Base-by-base conservation (phyloP, 352 stramenopile species). In the Phytophthora brassicae region DNA sequence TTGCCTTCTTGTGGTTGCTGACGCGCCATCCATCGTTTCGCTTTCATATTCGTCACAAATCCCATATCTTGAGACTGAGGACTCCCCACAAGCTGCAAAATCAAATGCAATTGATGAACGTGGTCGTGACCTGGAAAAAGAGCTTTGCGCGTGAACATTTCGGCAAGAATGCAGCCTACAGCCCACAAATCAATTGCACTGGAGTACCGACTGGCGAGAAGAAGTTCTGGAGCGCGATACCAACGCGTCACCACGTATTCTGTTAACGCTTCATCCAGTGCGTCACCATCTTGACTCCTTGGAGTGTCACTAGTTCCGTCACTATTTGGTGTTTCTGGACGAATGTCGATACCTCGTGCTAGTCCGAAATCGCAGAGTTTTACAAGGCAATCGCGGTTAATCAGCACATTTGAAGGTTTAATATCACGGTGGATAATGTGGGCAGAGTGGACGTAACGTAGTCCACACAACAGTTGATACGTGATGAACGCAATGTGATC, bases 131-230 rank as follows among this genome's bases (percentile, higher is more conserved):
- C 86, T 0, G 86, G 86, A 33, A 94, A 94, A 0, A 94, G 61
- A 29, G 86, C 77, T 56, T 84, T 91, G 24, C 86, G 79, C 1
- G 75, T 88, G 48, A 99, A 96, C 63, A 99, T 92, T 74, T 99
- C 98, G 11, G 93, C 97, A 56, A 99, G 89, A 60, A 99, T 99
- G 72, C 98, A 99, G 5, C 97, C 98, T 6, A 99, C 92, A 55
- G 85, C 92, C 95, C 95, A 99, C 8, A 98, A 69, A 68, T 99
- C 96, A 56, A 99, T 96, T 8, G 89, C 79, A 33, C 96, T 92
- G 24, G 89, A 90, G 73, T 99, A 99, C 35, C 97, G 82, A 69
- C 96, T 96, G 6, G 92, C 94, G 16, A 99, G 74, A 79, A 97
- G 68, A 26, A 98, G 81, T 66, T 98, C 93, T 12, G 92, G 94